Conservation (phyloP, 2,329 filamentous ascomycete species). For the Didymellaceae sp. region DNA sequence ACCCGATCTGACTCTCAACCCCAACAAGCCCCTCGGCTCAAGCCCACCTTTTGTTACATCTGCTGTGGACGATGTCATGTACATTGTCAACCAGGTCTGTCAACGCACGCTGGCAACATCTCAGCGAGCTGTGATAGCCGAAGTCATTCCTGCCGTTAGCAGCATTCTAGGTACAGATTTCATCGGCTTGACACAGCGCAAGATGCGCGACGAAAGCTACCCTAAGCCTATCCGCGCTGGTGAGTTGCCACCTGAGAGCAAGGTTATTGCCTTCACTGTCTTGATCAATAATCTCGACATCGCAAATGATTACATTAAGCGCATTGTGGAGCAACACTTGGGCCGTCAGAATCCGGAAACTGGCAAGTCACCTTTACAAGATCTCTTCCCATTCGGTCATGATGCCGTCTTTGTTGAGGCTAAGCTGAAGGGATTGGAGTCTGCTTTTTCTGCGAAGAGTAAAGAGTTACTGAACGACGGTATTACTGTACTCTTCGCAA, state of each 20-base stretch:
- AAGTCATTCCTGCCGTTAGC: slow-evolving; percentile 77
- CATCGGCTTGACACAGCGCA: slow-evolving; percentile 94
- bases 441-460: slow-evolving; percentile 77
- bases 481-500: slow-evolving; percentile 82
- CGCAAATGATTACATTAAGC: slow-evolving; percentile 85
- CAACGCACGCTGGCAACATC: slow-evolving; percentile 86
- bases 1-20: slow-evolving; percentile 76
- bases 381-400: slow-evolving; percentile 80
- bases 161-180: slow-evolving; percentile 88
- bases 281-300: slow-evolving; percentile 96
- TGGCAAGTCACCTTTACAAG: slow-evolving; percentile 51
- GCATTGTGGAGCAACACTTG: slow-evolving; percentile 78
- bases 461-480: slow-evolving; percentile 84
- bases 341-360: slow-evolving; percentile 42
- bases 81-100: slow-evolving; percentile 92
- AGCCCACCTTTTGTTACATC: slow-evolving; percentile 92
- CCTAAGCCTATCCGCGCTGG: slow-evolving; percentile 80
- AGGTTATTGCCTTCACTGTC: slow-evolving; percentile 86
- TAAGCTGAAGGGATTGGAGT: slow-evolving; percentile 71
- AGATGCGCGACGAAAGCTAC: slow-evolving; percentile 96
- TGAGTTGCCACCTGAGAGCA: slow-evolving; percentile 83
- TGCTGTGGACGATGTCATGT: slow-evolving; percentile 98
- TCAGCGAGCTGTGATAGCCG: slow-evolving; percentile 77
- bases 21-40: slow-evolving; percentile 72
- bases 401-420: slow-evolving; percentile 74